phyloP scores from a whole-genome alignment of 345 rosid genomes.

The Xanthoceras sorbifolium region DNA sequence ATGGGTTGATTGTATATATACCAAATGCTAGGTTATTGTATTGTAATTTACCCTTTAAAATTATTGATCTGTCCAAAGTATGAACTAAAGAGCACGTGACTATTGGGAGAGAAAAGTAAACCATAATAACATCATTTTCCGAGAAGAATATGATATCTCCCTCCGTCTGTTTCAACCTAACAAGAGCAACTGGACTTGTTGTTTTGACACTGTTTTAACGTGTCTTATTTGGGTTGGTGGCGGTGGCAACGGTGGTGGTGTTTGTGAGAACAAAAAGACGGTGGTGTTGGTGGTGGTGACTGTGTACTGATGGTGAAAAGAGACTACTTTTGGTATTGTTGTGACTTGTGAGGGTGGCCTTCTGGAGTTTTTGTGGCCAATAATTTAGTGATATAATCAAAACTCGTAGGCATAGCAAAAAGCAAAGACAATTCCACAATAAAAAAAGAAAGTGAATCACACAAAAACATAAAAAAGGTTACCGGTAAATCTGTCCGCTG shows the following conservation, averaged over 20 bases:
- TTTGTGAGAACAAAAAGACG: background rate
- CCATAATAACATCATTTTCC: background rate
- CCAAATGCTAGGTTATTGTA: no score
- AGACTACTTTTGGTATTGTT: background rate
- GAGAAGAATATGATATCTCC: background rate
- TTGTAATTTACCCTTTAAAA: no score
- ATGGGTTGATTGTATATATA: no score
- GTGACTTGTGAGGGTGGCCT: background rate
- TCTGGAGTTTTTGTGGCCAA: no score
- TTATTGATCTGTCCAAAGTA: no score
- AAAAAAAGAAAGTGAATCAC: no score
- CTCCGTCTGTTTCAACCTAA: background rate
- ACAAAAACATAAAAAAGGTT: no score
- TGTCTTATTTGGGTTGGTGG: background rate
- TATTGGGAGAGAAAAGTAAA: background rate
- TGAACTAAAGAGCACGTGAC: no score
- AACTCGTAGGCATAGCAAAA: no score
- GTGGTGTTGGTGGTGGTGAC: background rate
- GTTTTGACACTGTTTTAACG: background rate
- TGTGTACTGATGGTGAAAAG: background rate
- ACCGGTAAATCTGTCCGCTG: conserved; percentile 37
- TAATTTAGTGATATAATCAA: no score
- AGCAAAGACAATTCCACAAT: no score
- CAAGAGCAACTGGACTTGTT: background rate
- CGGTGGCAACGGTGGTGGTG: background rate